Base-by-base conservation (phyloP, 805 yeast genomes). In the Barnettozyma wickerhamii region DNA sequence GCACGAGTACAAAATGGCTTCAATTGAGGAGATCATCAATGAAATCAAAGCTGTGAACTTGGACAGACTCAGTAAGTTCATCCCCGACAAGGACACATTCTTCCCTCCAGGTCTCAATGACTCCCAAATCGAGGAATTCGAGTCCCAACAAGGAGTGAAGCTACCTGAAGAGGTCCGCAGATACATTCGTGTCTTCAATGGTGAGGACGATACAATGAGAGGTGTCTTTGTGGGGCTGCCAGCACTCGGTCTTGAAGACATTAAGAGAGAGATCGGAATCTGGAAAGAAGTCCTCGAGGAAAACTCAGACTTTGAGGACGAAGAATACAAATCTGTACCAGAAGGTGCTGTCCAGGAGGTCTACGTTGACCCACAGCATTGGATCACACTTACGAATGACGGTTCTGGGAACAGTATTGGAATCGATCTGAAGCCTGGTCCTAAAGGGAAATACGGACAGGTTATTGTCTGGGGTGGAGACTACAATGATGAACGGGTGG, bases 331-430 rank as follows among this genome's bases (percentile, higher is more conserved):
- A 9, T 33, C 38, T 10, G 12, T 33, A 14, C 50, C 50, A 15
- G 24, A 33, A 33, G 47, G 33, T 24, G 41, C 39, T 5, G 45
- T 45, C 6, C n/a, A 38, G 3, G 36, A 28, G 4, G 24, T 18
- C 4, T 45, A 45, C 21, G 46, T 40, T n/a, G 46, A 44, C 14
- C 19, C 41, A 15, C n/a, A 40, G 7, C 24, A 42, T 20, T 47
- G 50, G 50, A n/a, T 45, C 4, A 48, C 47, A 5, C 26, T 47
- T 23, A 30, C 46, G 6, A 33, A 26, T 13, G 50, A 47, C 40
- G 50, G 50, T 3, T 35, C 39, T 35, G 50, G 50, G n/a, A 47
- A 47, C 17, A 45, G 49, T 27, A 45, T 47, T 19, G 50, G 50
- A 2, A 18, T 47, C 13, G 50, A 47, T 23, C 32, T 47, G 7